Evolutionary conservation across 352 stramenopile genomes (phyloP), one percentile per base, ranked within the genome.

Genomic region (Phytopythium oedochilum): DNA sequence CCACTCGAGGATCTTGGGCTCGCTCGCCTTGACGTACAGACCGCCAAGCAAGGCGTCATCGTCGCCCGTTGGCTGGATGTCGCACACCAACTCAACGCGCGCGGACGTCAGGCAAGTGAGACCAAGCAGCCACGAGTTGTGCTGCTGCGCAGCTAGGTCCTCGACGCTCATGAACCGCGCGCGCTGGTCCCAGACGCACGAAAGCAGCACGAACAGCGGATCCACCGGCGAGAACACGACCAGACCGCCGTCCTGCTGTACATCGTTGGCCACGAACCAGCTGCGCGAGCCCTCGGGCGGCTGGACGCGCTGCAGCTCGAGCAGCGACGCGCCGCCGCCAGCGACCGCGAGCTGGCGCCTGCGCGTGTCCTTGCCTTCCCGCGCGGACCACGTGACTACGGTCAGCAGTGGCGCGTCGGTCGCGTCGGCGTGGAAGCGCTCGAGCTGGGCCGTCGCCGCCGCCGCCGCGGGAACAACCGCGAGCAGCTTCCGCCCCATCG

Each of bases 211-310:
- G 43, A 92, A 92, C 2, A 89, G 64, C 34, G 79, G 68, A 32
- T 94, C 81, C 34, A 92, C 61, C 10, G 70, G 75, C 9, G 84
- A 83, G 22, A 92, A 73, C 36, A 91, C 64, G 26, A 81, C 63
- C 18, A 91, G 11, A 36, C 68, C 76, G 14, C 81, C 83, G 49
- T 92, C 73, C 67, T 89, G 75, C 32, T 83, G 49, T 42, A 92
- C 84, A 51, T 65, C 47, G 56, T 88, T 89, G n/a, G 74, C 78
- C 12, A 89, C 63, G 59, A 92, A 92, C 82, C 82, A 92, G 61
- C 79, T 90, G 23, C 79, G 66, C 48, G 70, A 59, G 53, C 85
- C 74, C 32, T 61, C 63, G 26, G 63, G 64, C 20, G 65, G 50
- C 59, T 83, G 61, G 9, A 85, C 42, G 40, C 74, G 76, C 63